Evolutionary conservation across 495 filamentous ascomycete genomes (phyloP), one percentile per base, ranked within the genome.

Genomic region (Patellaria atrata): DNA sequence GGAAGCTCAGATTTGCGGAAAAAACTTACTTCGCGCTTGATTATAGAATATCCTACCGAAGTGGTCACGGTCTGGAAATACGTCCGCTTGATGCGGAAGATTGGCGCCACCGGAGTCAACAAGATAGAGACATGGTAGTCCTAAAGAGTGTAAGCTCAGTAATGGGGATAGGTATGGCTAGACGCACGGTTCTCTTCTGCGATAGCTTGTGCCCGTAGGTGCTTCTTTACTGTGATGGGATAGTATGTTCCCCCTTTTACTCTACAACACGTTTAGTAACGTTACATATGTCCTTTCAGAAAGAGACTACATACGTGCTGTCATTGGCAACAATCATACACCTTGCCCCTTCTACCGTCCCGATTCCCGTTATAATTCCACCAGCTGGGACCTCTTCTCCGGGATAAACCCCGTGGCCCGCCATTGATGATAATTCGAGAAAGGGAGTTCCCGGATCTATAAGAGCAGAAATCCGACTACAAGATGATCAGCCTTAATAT

Each of bases 211-310:
- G 89, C 89, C 36, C 89, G 74, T 10, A 96, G 65, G 59, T 96
- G 91, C 61, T 97, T 97, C 63, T 94, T 94, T 21, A 97, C 85
- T 1, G 89, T 97, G 33, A 97, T 86, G 0, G 89, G 89, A 56
- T 85, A 96, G 60, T 97, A 97, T 2, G 91, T 94, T 29, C 89
- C 89, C n/a, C 91, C 89, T 61, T 97, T 97, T 42, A 94, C 89
- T 10, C 63, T 68, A 35, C 33, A n/a, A n/a, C n/a, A 33, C 4
- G 10, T 27, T 20, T 3, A 1, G 19, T 23, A 21, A 28, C 21
- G 14, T 19, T 4, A 3, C 11, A 35, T 11, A 13, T 26, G 12
- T 13, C n/a, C n/a, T n/a, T n/a, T n/a, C 22, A 13, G 23, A 27
- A 37, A 11, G 16, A 22, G 15, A 16, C 3, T 6, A 32, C 52